phyloP scores from a whole-genome alignment of 2,329 filamentous ascomycete genomes.

The Diaporthe aspalathi region DNA sequence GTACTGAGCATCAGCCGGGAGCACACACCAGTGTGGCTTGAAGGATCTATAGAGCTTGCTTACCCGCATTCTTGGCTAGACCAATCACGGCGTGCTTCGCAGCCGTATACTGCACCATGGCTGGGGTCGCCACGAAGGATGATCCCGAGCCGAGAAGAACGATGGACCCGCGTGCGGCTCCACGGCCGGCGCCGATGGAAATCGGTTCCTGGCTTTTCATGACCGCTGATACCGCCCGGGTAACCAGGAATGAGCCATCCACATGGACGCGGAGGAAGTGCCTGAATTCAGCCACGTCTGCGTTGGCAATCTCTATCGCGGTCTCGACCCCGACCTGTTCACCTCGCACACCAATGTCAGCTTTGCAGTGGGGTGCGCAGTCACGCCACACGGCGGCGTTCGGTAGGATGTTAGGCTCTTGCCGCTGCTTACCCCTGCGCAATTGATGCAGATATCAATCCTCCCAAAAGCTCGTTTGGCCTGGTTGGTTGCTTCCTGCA shows the following conservation, averaged over 20 bases:
- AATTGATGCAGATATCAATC: background rate
- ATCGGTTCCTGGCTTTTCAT: background rate
- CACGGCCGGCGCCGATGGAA: background rate
- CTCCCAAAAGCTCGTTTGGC: background rate
- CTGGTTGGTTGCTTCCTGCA: background rate
- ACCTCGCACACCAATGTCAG: too few relatives aligned
- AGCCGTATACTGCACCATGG: background rate
- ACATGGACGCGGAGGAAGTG: background rate
- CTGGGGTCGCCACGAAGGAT: background rate
- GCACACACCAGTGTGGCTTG: too few relatives aligned
- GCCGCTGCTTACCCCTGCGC: background rate
- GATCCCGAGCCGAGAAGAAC: background rate
- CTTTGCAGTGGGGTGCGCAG: too few relatives aligned
- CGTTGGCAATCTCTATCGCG: background rate
- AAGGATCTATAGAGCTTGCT: background rate
- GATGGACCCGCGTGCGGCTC: background rate
- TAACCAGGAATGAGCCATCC: background rate
- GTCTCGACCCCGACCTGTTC: too few relatives aligned
- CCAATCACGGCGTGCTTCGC: background rate
- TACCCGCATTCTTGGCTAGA: background rate
- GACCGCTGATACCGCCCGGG: background rate
- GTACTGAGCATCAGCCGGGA: too few relatives aligned
- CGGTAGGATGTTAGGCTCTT: too few relatives aligned
- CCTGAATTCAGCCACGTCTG: background rate
- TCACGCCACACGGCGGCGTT: too few relatives aligned